A percentile compares a stretch with the other conserved stretches of the same genome.
Conservation (phyloP, 352 stramenopile genomes). For the Pythium plurisporium region DNA sequence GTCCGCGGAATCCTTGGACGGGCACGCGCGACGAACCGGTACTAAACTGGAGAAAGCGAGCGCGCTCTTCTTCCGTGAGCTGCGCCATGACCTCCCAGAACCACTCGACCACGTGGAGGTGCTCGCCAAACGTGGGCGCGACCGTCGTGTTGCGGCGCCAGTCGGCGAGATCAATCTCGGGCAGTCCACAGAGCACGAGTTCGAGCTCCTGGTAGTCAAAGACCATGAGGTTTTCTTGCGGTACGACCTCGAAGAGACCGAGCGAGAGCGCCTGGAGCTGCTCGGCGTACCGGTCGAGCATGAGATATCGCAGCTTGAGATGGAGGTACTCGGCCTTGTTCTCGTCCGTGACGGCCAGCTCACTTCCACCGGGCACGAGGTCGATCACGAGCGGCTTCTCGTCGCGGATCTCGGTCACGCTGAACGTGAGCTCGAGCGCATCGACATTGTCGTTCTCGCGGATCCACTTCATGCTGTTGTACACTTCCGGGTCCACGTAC, state of each 20-base stretch:
- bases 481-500: slow-evolving; percentile 74
- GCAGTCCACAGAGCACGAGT: slow-evolving; percentile 76
- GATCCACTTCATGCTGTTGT: slow-evolving; percentile 74
- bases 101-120: slow-evolving; percentile 46
- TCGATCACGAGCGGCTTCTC: slow-evolving; percentile 61
- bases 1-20: slow-evolving; percentile 76
- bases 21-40: slow-evolving; percentile 82
- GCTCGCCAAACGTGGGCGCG: slow-evolving; percentile 43
- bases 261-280: slow-evolving; percentile 87
- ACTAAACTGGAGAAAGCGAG: slow-evolving; percentile 80
- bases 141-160: slow-evolving; percentile 81
- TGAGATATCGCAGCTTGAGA: slow-evolving; percentile 93
- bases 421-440: slow-evolving; percentile 67
- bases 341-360: slow-evolving; percentile 89
- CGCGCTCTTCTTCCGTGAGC: slow-evolving; percentile 70
- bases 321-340: slow-evolving; percentile 95
- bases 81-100: slow-evolving; percentile 70
- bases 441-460: slow-evolving; percentile 65
- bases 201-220: slow-evolving; percentile 98
- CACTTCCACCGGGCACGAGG: slow-evolving; percentile 43
- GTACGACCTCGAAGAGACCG: slow-evolving; percentile 97
- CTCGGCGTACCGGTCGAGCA: slow-evolving; percentile 90
- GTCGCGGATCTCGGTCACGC: slow-evolving; percentile 60
- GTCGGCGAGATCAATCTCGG: slow-evolving; percentile 86
- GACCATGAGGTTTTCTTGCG: slow-evolving; percentile 93